Evolutionary conservation across 2,329 filamentous ascomycete species (phyloP).

Genomic region (Aureobasidium subglaciale): DNA sequence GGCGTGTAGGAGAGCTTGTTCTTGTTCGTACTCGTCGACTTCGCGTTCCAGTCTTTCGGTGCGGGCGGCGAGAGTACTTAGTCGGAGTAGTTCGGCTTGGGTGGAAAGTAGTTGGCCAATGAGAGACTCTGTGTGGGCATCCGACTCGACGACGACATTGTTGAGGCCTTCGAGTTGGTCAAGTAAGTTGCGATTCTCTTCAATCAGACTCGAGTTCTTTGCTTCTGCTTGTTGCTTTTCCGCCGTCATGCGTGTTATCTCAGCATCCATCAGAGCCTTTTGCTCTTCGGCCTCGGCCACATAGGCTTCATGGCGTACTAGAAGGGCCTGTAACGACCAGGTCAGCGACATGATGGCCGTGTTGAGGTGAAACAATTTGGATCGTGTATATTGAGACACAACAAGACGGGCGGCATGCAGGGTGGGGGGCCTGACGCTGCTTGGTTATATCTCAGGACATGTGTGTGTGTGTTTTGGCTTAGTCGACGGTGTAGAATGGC

Average conservation of each 20-base stretch:
- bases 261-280: slow-evolving; percentile 62
- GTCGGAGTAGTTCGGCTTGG: slow-evolving; percentile 65
- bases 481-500: slow-evolving; percentile 13
- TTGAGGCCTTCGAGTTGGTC: slow-evolving; percentile 83
- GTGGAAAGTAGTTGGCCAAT: slow-evolving; percentile 70
- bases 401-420: slow-evolving; percentile 2
- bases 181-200: slow-evolving; percentile 74
- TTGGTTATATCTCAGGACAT: slow-evolving; percentile 17
- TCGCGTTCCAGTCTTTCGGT: slow-evolving; percentile 76
- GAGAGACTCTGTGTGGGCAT: slow-evolving; percentile 68
- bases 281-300: slow-evolving; percentile 88
- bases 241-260: slow-evolving; percentile 67
- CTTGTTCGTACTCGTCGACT: slow-evolving; percentile 68
- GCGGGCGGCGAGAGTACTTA: slow-evolving; percentile 66
- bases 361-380: slow-evolving; percentile 17
- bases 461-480: slow-evolving; percentile 17
- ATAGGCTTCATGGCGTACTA: slow-evolving; percentile 88
- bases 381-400: not conserved
- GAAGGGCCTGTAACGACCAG: slow-evolving; percentile 71
- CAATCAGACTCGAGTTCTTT: slow-evolving; percentile 66
- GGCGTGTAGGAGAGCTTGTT: slow-evolving; percentile 67
- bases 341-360: slow-evolving; percentile 54
- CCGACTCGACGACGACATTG: slow-evolving; percentile 68
- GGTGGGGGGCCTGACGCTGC: not conserved
- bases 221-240: slow-evolving; percentile 64